Base-by-base conservation (phyloP, 768 basidiomycete species). In the Coprinopsis cinerea region DNA sequence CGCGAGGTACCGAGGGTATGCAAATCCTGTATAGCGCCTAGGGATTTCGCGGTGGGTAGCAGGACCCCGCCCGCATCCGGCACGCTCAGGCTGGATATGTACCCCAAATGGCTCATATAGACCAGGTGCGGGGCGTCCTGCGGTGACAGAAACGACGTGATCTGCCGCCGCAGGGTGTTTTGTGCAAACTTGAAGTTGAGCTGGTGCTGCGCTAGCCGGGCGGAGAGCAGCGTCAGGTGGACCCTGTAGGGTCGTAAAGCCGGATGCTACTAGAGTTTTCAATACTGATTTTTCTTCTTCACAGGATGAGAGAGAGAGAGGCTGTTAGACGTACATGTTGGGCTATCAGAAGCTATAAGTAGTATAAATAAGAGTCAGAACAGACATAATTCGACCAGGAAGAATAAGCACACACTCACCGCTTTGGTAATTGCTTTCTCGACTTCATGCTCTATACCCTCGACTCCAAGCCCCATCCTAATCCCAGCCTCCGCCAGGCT, bases 351-450 rank as follows among this genome's bases (percentile, higher is more conserved):
- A 77, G 64, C 80, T 81, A 54, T 9, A 39, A 18, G 9, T 9
- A 2, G 37, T 34, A 52, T 30, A 39, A 40, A 42, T 48, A 36
- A 7, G 47, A 41, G 41, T 37, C 40, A 36, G n/a, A 35, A 15
- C 34, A 18, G 30, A 9, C 15, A 39, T 17, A 39, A n/a, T n/a
- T 41, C n/a, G 4, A 52, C 14, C 22, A 11, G 2, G 14, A 43
- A 20, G 45, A 30, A 20, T 44, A n/a, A n/a, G 30, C 54, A 30
- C 37, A 2, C 1, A 73, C 85, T 64, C 51, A 88, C 85, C 49
- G 82, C 86, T 66, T 83, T 85, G 14, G 77, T 78, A 14, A 86
- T 69, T 10, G 85, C 81, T 49, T 73, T 79, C 58, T 87, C 85
- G 18, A 85, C 82, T 60, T 88, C 85, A 0, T 47, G 60, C 54